phyloP scores from a whole-genome alignment of 2,329 filamentous ascomycete genomes.

The Pseudogymnoascus sp. region DNA sequence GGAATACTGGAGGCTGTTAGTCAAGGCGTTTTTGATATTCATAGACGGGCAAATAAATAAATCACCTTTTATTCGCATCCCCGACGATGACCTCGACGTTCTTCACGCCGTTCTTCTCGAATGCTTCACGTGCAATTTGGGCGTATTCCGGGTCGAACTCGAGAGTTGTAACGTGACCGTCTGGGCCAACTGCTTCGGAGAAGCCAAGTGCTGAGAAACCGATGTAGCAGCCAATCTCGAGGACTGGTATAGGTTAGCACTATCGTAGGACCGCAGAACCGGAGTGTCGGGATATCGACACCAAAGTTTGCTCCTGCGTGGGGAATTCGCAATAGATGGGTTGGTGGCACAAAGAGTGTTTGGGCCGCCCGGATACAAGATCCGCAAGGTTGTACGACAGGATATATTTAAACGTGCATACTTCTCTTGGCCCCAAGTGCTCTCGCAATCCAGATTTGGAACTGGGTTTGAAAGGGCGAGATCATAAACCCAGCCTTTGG shows the following conservation, averaged over 20 bases:
- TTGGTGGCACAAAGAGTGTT: background rate
- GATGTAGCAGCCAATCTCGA: constrained; percentile 26
- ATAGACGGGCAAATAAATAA: constrained; percentile 15
- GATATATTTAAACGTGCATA: constrained; percentile 11
- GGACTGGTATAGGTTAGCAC: constrained; percentile 18
- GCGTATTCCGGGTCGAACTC: constrained; percentile 41
- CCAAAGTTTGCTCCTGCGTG: background rate
- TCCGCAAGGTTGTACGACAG: background rate
- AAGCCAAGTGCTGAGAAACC: constrained; percentile 24
- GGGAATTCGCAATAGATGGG: background rate
- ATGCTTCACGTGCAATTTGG: constrained; percentile 33
- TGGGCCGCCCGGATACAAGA: background rate
- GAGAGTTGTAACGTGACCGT: constrained; percentile 32
- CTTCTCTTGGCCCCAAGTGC: constrained; percentile 21
- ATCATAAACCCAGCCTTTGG: constrained; percentile 22
- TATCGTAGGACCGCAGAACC: background rate
- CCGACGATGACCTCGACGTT: constrained; percentile 43
- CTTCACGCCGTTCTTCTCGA: constrained; percentile 33
- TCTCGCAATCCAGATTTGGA: constrained; percentile 21
- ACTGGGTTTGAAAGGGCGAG: constrained; percentile 21
- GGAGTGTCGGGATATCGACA: background rate
- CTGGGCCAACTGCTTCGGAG: constrained; percentile 21
- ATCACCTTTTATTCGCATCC: constrained; percentile 40
- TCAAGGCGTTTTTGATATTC: background rate
- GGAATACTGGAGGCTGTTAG: constrained; percentile 12